Base-by-base conservation (phyloP, 768 basidiomycete genomes). In the Polyporus arcularius region DNA sequence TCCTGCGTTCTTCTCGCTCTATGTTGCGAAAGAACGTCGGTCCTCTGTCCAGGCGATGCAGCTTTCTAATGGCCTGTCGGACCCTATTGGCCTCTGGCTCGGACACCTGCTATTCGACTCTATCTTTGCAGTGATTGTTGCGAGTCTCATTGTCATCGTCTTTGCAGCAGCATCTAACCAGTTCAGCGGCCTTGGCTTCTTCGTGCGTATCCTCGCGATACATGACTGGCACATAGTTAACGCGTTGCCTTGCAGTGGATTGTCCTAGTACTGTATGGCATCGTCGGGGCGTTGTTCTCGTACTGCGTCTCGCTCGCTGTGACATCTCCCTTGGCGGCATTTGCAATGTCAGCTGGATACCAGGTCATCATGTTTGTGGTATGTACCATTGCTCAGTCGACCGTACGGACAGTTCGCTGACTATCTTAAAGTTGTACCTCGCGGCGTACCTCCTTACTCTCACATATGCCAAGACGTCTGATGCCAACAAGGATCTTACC, bases 41-140 rank as follows among this genome's bases (percentile, higher is more conserved):
- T 83, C 86, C 0, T 84, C 85, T 2, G 88, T 92, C 0, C 89
- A 92, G 69, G 87, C 90, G 2, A 93, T 92, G 88, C 90, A 92
- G 67, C 76, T 88, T 39, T 89, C 87, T 39, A 90, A 92, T 70
- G 90, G 90, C 1, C 72, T 92, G 30, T 79, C 85, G 1, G 78
- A 90, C 66, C 85, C 88, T 18, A 71, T 85, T 50, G 89, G 87
- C 3, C 75, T 92, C 46, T 91, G 90, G 89, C 75, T 93, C 3
- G 91, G 91, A 3, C 91, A 93, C 72, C 78, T 92, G 15, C 74
- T 88, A 68, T 90, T 89, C 71, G 91, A 93, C 67, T 78, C 83
- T 8, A 78, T 88, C 10, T 80, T 83, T 60, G 80, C 82, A 4
- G 64, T 87, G 15, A 72, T 87, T n/a, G 70, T 84, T 21, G 80